phyloP scores from a whole-genome alignment of 1,139 yeast species.

The Pneumocystis canis region DNA sequence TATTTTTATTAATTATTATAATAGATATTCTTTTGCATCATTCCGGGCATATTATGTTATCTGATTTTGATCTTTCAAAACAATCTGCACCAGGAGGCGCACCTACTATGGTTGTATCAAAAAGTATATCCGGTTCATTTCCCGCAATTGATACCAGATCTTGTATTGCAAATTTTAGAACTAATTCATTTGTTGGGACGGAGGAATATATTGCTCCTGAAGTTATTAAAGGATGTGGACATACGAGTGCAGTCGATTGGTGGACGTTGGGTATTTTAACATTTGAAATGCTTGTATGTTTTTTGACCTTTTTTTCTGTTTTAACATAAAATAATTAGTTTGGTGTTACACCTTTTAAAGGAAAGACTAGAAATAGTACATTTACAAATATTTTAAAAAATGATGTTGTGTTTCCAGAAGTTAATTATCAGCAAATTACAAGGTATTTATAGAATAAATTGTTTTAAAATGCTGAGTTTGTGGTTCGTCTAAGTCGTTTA shows the following conservation, averaged over 20 bases:
- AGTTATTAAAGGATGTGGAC: conserved; percentile 92
- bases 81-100: conserved; percentile 57
- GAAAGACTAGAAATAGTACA: conserved; percentile 71
- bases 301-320: neutral
- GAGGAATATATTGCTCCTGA: conserved; percentile 98
- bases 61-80: conserved; percentile 89
- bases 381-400: conserved; percentile 74
- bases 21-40: conserved; percentile 66
- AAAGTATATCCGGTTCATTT: conserved; percentile 19
- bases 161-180: conserved; percentile 87
- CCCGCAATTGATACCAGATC: conserved; percentile 71
- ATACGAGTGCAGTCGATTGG: conserved; percentile 97
- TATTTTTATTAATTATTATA: neutral
- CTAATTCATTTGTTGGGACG: conserved; percentile 95
- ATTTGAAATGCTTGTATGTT: conserved; percentile 58
- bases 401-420: conserved; percentile 58
- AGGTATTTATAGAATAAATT: conserved; percentile 16
- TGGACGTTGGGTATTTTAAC: conserved; percentile 92
- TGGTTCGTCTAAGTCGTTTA: conserved; percentile 60
- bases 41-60: conserved; percentile 93
- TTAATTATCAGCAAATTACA: conserved; percentile 10
- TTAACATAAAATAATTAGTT: conserved; percentile 23
- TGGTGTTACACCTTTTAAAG: conserved; percentile 94
- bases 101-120: conserved; percentile 29
- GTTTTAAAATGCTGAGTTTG: conserved; percentile 38